Conservation (phyloP, 2,329 filamentous ascomycete species). For the Alternaria brassicae region DNA sequence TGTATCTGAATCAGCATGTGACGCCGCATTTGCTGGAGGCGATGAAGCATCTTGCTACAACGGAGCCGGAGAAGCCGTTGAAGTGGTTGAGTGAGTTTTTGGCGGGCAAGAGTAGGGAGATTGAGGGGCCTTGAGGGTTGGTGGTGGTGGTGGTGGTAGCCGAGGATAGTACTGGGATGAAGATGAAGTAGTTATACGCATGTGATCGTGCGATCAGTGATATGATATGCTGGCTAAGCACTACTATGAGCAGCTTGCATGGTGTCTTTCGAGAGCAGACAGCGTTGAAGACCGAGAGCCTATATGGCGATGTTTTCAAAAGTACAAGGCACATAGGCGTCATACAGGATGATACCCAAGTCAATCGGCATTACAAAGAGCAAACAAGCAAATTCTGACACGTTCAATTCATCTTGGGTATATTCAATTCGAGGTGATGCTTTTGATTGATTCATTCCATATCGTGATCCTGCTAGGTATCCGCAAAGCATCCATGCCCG, state of each 20-base stretch:
- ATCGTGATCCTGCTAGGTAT: constrained; percentile 45
- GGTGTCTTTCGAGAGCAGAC: not conserved
- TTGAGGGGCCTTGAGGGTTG: constrained; percentile 50
- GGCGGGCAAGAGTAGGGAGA: constrained; percentile 56
- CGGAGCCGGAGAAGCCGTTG: constrained; percentile 60
- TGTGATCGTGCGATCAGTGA: not conserved
- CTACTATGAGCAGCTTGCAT: not conserved
- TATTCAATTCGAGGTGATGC: constrained; percentile 40
- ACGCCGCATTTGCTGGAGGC: constrained; percentile 60
- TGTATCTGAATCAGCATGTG: constrained; percentile 59
- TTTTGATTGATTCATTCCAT: constrained; percentile 48
- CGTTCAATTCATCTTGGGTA: constrained; percentile 23
- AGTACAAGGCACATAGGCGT: constrained; percentile 10
- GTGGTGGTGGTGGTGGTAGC: not conserved
- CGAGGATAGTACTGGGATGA: not conserved
- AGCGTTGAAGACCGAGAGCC: not conserved
- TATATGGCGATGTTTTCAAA: constrained; percentile 18
- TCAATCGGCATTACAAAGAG: constrained; percentile 15
- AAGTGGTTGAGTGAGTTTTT: constrained; percentile 59
- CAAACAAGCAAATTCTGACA: constrained; percentile 10
- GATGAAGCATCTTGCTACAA: constrained; percentile 59
- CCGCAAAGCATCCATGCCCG: constrained; percentile 47
- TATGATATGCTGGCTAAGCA: not conserved
- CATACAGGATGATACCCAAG: constrained; percentile 28
- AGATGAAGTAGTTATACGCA: not conserved